These are phyloP conservation scores for Pichia cactophila DNA, from an alignment of 1,139 yeast genomes.

Conservation along the genomic window DNA sequence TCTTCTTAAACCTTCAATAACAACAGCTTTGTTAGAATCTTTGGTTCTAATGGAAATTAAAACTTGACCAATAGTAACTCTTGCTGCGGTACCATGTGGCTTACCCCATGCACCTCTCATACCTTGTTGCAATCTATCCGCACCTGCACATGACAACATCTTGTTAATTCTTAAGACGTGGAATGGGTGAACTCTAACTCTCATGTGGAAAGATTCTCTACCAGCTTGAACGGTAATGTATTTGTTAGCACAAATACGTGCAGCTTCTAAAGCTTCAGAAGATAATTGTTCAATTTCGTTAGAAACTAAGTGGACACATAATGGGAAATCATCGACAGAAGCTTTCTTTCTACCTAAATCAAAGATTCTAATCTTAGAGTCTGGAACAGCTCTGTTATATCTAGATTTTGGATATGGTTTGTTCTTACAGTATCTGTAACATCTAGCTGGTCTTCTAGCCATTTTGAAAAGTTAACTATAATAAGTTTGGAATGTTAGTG, in stretches of 20 bases:
- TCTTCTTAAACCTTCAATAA: conserved; percentile 98
- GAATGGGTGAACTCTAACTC: conserved; percentile 99
- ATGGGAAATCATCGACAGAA: conserved; percentile 98
- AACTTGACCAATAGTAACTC: conserved; percentile 98
- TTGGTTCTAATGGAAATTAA: conserved; percentile 97
- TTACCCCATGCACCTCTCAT: conserved; percentile 99
- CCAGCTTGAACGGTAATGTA: conserved; percentile 96
- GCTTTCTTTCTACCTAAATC: conserved; percentile 99
- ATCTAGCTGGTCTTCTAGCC: conserved; percentile 99
- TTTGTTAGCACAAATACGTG: conserved; percentile 99
- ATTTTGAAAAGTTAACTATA: conserved; percentile 45
- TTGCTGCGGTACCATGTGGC: conserved; percentile 99
- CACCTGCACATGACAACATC: conserved; percentile 99
- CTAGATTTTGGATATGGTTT: conserved; percentile 99
- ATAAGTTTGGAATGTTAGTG: conserved; percentile 15
- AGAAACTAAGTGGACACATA: conserved; percentile 98
- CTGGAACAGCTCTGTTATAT: conserved; percentile 99
- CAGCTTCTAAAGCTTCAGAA: conserved; percentile 99
- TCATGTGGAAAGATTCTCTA: conserved; percentile 99
- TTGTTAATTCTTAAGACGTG: conserved; percentile 99
- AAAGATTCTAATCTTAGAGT: conserved; percentile 97
- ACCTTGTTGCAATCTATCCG: conserved; percentile 99
- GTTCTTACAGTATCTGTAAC: conserved; percentile 99
- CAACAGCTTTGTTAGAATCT: conserved; percentile 96
- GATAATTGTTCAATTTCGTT: conserved; percentile 99